These are phyloP conservation scores for Nigrospora sphaerica DNA, from an alignment of 2,329 filamentous ascomycete genomes.

Conservation along the genomic window DNA sequence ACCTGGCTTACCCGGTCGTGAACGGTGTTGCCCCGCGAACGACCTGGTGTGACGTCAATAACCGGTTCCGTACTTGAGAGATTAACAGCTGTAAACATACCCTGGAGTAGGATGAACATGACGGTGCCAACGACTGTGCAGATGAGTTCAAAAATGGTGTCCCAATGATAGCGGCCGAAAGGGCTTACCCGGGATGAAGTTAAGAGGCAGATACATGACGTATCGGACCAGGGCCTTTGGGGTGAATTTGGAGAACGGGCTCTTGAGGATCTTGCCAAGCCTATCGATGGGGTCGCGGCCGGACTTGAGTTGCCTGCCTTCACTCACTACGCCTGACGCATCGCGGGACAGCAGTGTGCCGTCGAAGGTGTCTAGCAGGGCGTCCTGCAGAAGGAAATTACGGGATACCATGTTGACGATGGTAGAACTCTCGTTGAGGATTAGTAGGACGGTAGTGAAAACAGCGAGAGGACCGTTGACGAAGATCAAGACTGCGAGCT, in stretches of 20 bases:
- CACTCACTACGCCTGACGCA: slow-evolving; percentile 56
- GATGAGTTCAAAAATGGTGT: background rate
- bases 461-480: slow-evolving; percentile 78
- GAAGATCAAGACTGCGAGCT: slow-evolving; percentile 74
- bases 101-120: slow-evolving; percentile 73
- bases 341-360: slow-evolving; percentile 52
- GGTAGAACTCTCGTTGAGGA: slow-evolving; percentile 55
- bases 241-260: slow-evolving; percentile 48
- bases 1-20: slow-evolving; percentile 44
- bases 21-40: slow-evolving; percentile 38
- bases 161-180: background rate
- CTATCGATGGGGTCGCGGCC: slow-evolving; percentile 49
- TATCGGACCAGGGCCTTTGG: slow-evolving; percentile 65
- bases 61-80: background rate
- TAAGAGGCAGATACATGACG: slow-evolving; percentile 80
- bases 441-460: slow-evolving; percentile 63
- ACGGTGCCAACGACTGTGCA: slow-evolving; percentile 67
- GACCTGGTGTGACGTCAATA: slow-evolving; percentile 26
- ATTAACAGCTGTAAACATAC: slow-evolving; percentile 18
- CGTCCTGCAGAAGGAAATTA: slow-evolving; percentile 73
- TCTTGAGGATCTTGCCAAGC: slow-evolving; percentile 51
- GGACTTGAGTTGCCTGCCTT: slow-evolving; percentile 65
- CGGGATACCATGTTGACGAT: slow-evolving; percentile 52
- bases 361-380: slow-evolving; percentile 84
- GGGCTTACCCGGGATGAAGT: slow-evolving; percentile 68